A percentile compares a stretch with the other conserved stretches of the same genome.
These are phyloP conservation scores for Melocanna baccifera DNA, from an alignment of 176 grass and related monocot genomes.

Conservation along the genomic window DNA sequence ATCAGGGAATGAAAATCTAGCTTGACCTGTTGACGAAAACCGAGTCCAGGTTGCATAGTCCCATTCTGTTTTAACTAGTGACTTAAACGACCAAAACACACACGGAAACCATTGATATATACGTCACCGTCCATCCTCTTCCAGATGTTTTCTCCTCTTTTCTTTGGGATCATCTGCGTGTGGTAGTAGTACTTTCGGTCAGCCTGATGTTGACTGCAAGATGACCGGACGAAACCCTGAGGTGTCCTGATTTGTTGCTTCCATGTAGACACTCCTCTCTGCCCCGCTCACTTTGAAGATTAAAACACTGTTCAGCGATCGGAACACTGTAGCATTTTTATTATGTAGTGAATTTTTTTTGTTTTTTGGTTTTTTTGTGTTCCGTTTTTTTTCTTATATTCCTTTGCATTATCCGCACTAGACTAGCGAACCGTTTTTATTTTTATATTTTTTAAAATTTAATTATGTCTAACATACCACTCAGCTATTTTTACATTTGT, in stretches of 20 bases:
- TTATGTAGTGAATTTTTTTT: too few species aligned
- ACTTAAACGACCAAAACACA: neutral
- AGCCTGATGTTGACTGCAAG: neutral
- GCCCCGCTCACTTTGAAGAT: too few species aligned
- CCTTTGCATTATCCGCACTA: too few species aligned
- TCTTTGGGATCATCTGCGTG: neutral
- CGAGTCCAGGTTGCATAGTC: conserved; percentile 1
- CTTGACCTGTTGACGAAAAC: neutral
- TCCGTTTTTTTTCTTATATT: too few species aligned
- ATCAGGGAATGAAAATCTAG: neutral
- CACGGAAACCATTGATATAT: neutral
- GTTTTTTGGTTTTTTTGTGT: too few species aligned
- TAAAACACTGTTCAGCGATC: too few species aligned
- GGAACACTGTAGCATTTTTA: too few species aligned
- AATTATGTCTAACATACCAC: too few species aligned
- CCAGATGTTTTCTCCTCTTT: too few species aligned
- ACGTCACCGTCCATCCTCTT: neutral
- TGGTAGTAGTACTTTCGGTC: neutral
- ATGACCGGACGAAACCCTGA: neutral
- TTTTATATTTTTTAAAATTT: too few species aligned
- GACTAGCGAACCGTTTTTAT: too few species aligned
- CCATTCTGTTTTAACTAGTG: neutral
- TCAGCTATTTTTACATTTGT: too few species aligned
- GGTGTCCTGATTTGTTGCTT: neutral
- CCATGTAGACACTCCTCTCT: neutral